Base-by-base conservation (phyloP, 2,329 filamentous ascomycete species). In the Penicillium sp. region DNA sequence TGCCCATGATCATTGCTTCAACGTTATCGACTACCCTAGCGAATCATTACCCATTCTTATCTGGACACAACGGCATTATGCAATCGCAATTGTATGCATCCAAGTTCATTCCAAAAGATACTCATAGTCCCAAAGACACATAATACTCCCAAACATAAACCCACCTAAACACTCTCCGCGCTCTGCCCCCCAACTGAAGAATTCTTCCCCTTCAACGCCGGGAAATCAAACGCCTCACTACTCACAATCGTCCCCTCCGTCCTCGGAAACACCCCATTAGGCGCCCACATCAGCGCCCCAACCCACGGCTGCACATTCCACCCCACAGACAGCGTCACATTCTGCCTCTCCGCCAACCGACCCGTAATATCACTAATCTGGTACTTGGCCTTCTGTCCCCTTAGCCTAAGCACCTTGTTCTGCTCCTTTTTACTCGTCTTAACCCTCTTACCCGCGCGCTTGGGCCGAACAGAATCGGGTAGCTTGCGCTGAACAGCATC, bases 291-390 rank as follows among this genome's bases (percentile, higher is more conserved):
- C 67, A 97, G 70, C 42, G 85, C 71, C 11, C 93, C 93, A 9
- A 98, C 89, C 88, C 91, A 97, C 26, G 93, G 93, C 76, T 98
- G 93, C 50, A 97, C 86, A 71, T 97, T 97, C 82, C 95, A 98
- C 64, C 93, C 85, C 43, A 97, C 74, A 60, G 84, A 82, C 52
- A 98, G 74, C 24, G 81, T 84, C 46, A 91, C 88, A 65, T 93
- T 83, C 41, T 78, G 74, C 40, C 82, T 76, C 62, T 85, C 78
- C 37, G 87, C 86, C 56, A 97, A 77, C 68, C 83, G 84, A 51
- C 90, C 87, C 9, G 79, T 80, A 9, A 91, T 87, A 68, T 96
- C 89, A 4, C 90, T 95, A 71, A 98, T 93, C 66, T 95, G 89
- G 76, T 98, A 98, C 71, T 98, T 98, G 2, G 90, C 87, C 64